These are phyloP conservation scores for Rubus parviflorus DNA, from an alignment of 306 rosid species.

Conservation along the genomic window DNA sequence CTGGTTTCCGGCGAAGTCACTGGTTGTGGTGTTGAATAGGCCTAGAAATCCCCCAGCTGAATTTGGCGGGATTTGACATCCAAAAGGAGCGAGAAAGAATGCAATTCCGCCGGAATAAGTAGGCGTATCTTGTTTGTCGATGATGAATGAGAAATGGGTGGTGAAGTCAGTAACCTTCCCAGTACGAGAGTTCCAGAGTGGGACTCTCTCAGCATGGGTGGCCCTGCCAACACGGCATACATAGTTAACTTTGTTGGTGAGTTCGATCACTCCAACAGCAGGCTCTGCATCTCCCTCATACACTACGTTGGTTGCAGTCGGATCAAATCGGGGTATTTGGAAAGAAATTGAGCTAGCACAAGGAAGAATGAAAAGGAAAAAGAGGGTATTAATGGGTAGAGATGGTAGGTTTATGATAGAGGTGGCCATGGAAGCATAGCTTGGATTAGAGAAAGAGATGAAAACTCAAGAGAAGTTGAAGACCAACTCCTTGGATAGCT, in stretches of 20 bases:
- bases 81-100: neutral
- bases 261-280: conserved; percentile 7
- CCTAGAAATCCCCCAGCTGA: neutral
- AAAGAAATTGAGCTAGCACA: conserved; percentile 1
- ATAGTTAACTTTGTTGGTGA: neutral
- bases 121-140: neutral
- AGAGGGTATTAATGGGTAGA: neutral
- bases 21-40: neutral
- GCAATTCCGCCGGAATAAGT: neutral
- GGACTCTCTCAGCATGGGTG: conserved; percentile 3
- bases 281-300: conserved; percentile 19
- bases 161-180: neutral
- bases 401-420: neutral
- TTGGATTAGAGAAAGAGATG: neutral
- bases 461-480: too few relatives aligned
- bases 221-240: conserved; percentile 18
- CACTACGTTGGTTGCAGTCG: neutral
- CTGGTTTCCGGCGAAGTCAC: neutral
- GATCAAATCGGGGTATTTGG: conserved; percentile 11
- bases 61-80: neutral
- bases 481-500: too few relatives aligned
- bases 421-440: neutral
- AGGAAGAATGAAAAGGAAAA: conserved; percentile 3
- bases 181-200: neutral
- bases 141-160: neutral